These are phyloP conservation scores for Tetrahymena thermophila DNA, from an alignment of 73 alveolate species.

Conservation along the genomic window DNA sequence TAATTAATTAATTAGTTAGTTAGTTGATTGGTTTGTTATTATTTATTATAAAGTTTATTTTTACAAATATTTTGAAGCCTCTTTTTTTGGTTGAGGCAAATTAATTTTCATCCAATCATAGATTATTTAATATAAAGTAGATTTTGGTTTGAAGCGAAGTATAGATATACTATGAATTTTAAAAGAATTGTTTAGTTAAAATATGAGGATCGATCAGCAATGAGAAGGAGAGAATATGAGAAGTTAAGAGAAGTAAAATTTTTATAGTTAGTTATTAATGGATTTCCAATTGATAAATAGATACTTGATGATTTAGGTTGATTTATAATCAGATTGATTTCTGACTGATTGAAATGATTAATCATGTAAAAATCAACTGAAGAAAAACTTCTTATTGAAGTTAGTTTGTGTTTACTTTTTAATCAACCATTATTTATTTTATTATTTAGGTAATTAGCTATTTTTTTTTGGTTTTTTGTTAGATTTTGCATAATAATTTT, in stretches of 20 bases:
- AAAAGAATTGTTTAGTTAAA: not conserved
- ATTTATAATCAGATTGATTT: not conserved
- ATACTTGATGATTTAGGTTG: not conserved
- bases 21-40: not conserved
- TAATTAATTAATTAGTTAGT: not conserved
- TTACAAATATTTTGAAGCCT: not conserved
- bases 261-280: not conserved
- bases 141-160: not conserved
- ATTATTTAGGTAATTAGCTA: not conserved
- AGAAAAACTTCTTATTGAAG: no score
- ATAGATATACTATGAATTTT: no score
- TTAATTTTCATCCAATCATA: not conserved
- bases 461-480: no score
- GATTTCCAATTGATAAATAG: not conserved
- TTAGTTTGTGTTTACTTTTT: no score
- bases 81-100: not conserved
- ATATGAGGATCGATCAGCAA: not conserved
- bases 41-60: not conserved
- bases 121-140: not conserved
- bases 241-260: not conserved
- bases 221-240: not conserved
- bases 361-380: no score
- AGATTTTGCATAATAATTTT: no score
- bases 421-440: not conserved
- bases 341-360: not conserved